Evolutionary conservation across 257 asterid species (phyloP), one percentile per base, ranked within the genome.

Genomic region (Lycium barbarum): DNA sequence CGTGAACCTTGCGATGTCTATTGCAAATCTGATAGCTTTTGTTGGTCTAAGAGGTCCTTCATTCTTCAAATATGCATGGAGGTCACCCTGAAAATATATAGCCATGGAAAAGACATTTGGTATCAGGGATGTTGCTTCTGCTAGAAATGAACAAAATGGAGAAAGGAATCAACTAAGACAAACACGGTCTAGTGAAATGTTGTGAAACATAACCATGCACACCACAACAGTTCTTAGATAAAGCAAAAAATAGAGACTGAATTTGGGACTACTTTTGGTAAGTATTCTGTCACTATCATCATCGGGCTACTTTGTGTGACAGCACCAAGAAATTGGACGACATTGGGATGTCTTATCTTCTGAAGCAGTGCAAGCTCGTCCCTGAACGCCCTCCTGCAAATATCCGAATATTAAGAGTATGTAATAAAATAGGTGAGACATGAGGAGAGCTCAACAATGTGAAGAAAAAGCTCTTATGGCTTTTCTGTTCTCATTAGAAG

Each of bases 271-370:
- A 96, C 99, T 97, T 95, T 94, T 11, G 98, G 98, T 67, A 96
- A 90, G 91, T 95, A 96, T 87, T 96, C 99, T 7, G 96, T 96
- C 85, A 96, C 99, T 87, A 96, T 96, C 99, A 96, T 95, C 99
- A 96, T 96, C 14, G 99, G 99, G 90, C 94, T 93, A 89, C 92
- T 93, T 86, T 96, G 99, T 38, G 99, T 96, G 53, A 96, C 98
- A 78, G 99, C 99, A 15, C 99, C 98, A 88, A 96, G 98, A 93
- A 96, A 96, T 82, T 96, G 99, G 43, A 96, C 97, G 7, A 96
- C 97, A 80, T 96, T 96, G 68, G 99, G 99, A 91, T 96, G 99
- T 63, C 99, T 92, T 79, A 95, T 85, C 90, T 91, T 95, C 94
- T 96, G 98, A 87, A 94, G 97, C 88, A 96, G 90, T 6, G 95